phyloP scores from a whole-genome alignment of 106 monocot species.

The Dioscorea dumetorum region DNA sequence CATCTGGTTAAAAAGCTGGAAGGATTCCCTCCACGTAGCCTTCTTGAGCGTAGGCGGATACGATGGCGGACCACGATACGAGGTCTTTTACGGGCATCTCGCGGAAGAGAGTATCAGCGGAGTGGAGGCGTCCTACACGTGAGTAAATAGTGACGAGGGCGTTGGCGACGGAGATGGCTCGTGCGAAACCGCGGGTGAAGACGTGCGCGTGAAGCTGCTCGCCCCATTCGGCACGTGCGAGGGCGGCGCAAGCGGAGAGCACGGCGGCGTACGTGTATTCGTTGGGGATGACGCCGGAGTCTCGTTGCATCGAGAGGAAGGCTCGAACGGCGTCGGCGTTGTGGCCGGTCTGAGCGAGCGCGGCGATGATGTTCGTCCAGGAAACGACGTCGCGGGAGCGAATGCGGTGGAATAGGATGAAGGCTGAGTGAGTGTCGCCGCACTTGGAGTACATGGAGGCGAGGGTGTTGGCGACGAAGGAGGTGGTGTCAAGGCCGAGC shows the following conservation, averaged over 20 bases:
- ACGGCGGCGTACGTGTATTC: slow-evolving; percentile 63
- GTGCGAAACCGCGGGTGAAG: slow-evolving; percentile 21
- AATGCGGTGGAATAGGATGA: slow-evolving; percentile 38
- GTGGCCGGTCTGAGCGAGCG: slow-evolving; percentile 39
- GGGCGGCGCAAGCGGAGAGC: slow-evolving; percentile 45
- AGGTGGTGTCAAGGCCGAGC: slow-evolving; percentile 33
- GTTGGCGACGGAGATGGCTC: slow-evolving; percentile 43
- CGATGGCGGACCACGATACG: slow-evolving; percentile 75
- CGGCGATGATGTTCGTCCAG: slow-evolving; percentile 67
- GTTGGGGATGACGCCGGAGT: slow-evolving; percentile 34
- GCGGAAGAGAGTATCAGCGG: slow-evolving; percentile 35
- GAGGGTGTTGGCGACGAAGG: slow-evolving; percentile 71
- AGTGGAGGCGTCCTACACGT: slow-evolving; percentile 22
- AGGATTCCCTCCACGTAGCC: slow-evolving; percentile 36
- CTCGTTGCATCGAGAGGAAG: slow-evolving; percentile 44
- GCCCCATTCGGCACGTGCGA: slow-evolving; percentile 19
- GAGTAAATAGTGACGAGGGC: slow-evolving; percentile 68
- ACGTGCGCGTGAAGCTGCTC: slow-evolving; percentile 60
- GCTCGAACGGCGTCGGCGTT: slow-evolving; percentile 33
- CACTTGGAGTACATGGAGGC: slow-evolving; percentile 61
- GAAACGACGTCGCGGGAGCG: slow-evolving; percentile 48
- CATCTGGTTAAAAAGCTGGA: slow-evolving; percentile 49
- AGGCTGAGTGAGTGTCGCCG: slow-evolving; percentile 14
- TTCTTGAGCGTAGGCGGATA: slow-evolving; percentile 52
- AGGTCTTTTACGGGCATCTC: slow-evolving; percentile 43